Evolutionary conservation across 208 protist genomes (phyloP).

Genomic region (Naegleria gruberi): DNA sequence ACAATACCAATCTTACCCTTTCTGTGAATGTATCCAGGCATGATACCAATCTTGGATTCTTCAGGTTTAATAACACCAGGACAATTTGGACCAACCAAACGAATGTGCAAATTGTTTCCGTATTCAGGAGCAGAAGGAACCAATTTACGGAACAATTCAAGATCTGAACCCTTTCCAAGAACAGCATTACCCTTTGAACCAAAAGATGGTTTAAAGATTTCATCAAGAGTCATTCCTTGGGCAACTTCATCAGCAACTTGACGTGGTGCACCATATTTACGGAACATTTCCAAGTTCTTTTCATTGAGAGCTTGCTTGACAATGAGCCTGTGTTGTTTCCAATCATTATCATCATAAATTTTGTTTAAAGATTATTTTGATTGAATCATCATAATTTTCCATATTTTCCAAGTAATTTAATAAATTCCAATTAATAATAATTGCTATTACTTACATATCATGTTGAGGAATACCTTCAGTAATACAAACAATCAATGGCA

Average conservation of each 20-base stretch:
- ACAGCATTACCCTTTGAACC: not conserved
- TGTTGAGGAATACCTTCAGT: constrained; percentile 98
- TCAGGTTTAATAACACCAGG: constrained; percentile 89
- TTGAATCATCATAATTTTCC: too few species aligned
- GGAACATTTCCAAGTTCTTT: not conserved
- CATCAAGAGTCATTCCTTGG: not conserved
- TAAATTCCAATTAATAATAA: not conserved
- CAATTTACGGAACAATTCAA: not conserved
- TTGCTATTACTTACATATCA: constrained; percentile 68
- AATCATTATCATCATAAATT: too few species aligned
- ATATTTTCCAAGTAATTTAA: too few species aligned
- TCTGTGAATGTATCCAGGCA: constrained; percentile 98
- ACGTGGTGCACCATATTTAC: not conserved
- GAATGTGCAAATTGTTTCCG: constrained; percentile 38
- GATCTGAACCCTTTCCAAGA: not conserved
- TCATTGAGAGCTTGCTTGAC: constrained; percentile 71
- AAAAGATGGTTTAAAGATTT: not conserved
- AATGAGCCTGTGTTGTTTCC: not conserved
- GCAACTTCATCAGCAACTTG: not conserved
- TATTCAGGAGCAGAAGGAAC: not conserved
- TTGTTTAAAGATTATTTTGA: too few species aligned
- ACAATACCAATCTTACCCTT: constrained; percentile 97
- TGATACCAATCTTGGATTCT: constrained; percentile 99
- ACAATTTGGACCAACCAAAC: constrained; percentile 96
- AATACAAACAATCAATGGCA: constrained; percentile 93